phyloP scores from a whole-genome alignment of 768 basidiomycete genomes.

The Lentinula sp. region DNA sequence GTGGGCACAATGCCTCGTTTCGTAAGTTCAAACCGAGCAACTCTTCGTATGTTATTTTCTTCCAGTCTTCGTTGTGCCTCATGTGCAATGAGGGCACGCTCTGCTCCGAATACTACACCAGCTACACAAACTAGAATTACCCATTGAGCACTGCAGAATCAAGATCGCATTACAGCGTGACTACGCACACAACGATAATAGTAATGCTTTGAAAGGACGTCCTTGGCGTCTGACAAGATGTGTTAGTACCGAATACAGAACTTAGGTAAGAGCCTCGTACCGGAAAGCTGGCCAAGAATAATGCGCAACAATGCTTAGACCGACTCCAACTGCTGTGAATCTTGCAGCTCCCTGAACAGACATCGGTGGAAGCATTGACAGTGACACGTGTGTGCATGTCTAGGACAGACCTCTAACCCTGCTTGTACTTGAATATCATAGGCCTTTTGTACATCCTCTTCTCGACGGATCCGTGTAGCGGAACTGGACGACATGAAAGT shows the following conservation, averaged over 20 bases:
- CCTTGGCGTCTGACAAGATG: conserved; percentile 60
- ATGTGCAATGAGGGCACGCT: conserved; percentile 66
- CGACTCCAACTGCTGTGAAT: conserved; percentile 48
- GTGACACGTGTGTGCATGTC: neutral
- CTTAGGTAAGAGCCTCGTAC: conserved; percentile 27
- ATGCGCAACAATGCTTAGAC: conserved; percentile 58
- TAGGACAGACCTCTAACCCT: conserved; percentile 43
- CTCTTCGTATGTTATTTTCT: conserved; percentile 64
- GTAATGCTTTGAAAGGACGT: conserved; percentile 73
- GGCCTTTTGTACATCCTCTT: conserved; percentile 52
- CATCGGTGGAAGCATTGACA: neutral
- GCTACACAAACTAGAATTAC: conserved; percentile 43
- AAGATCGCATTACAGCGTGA: neutral
- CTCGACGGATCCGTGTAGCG: conserved; percentile 33
- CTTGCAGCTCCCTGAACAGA: conserved; percentile 44
- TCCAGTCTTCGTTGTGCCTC: conserved; percentile 57
- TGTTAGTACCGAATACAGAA: neutral
- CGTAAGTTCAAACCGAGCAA: conserved; percentile 72
- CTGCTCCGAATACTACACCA: conserved; percentile 72
- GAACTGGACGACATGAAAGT: conserved; percentile 16
- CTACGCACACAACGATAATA: conserved; percentile 63
- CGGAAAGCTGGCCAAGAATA: conserved; percentile 70
- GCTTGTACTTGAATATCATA: conserved; percentile 55
- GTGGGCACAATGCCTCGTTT: conserved; percentile 72
- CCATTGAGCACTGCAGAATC: neutral